A percentile compares a stretch with the other conserved stretches of the same genome.
Evolutionary conservation across 805 yeast species (phyloP).

Genomic region (Kodamaea lidongshanica): DNA sequence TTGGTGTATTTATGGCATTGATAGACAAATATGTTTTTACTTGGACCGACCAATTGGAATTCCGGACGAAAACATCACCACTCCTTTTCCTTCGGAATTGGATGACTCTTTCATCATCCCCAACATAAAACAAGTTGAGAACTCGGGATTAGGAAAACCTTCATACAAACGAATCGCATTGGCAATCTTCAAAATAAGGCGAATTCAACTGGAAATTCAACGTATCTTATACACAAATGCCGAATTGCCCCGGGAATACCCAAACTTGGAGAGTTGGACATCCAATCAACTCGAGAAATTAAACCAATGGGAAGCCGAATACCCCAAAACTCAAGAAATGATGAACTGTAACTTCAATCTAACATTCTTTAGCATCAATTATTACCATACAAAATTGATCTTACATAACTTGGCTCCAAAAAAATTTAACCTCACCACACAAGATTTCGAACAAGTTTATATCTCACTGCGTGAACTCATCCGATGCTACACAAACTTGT

Average conservation of each 20-base stretch:
- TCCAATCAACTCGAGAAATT: conserved; percentile 43
- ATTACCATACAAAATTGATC: conserved; percentile 65
- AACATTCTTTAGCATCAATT: conserved; percentile 67
- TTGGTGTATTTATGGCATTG: conserved; percentile 87
- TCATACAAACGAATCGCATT: conserved; percentile 65
- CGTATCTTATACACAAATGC: conserved; percentile 63
- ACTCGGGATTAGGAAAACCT: conserved; percentile 34
- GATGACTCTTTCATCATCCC: conserved; percentile 63
- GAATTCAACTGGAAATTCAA: conserved; percentile 73
- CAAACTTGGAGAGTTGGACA: conserved; percentile 58
- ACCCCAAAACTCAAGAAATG: conserved; percentile 50
- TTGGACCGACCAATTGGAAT: conserved; percentile 85
- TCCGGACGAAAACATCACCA: conserved; percentile 71
- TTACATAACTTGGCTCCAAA: conserved; percentile 76
- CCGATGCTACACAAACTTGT: conserved; percentile 53
- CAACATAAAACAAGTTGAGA: conserved; percentile 24
- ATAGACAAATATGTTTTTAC: conserved; percentile 80
- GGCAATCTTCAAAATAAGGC: conserved; percentile 62
- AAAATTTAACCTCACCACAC: conserved; percentile 45
- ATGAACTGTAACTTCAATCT: conserved; percentile 73
- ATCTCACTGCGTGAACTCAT: conserved; percentile 65
- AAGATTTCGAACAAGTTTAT: conserved; percentile 51
- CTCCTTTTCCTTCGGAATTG: conserved; percentile 62
- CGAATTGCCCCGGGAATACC: conserved; percentile 62
- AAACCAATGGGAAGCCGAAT: conserved; percentile 54